phyloP scores from a whole-genome alignment of 768 basidiomycete genomes.

The Coprinopsis strossmayeri region DNA sequence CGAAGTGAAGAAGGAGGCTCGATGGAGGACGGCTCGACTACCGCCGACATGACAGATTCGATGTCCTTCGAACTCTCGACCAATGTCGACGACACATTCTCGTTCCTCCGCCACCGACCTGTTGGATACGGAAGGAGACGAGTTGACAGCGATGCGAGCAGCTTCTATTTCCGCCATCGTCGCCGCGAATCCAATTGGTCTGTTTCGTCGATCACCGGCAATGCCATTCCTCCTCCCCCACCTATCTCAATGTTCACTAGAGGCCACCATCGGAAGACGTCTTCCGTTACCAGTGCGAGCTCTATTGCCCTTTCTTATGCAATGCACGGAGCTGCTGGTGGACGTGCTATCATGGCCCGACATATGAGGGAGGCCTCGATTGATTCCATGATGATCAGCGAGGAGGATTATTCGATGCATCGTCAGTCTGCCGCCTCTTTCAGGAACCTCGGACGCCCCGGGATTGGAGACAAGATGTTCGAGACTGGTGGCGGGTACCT shows the following conservation, averaged over 20 bases:
- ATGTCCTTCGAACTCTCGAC: slow-evolving; percentile 31
- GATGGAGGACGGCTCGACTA: background rate
- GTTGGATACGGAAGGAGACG: slow-evolving; percentile 30
- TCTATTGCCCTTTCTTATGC: slow-evolving; percentile 55
- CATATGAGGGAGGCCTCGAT: slow-evolving; percentile 51
- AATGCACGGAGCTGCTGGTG: slow-evolving; percentile 43
- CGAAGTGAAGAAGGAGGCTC: background rate
- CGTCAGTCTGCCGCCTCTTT: slow-evolving; percentile 31
- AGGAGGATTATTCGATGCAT: background rate
- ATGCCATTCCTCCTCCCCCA: slow-evolving; percentile 55
- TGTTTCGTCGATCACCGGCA: slow-evolving; percentile 23
- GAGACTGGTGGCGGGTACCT: slow-evolving; percentile 54
- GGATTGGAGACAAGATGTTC: slow-evolving; percentile 86
- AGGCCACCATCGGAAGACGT: slow-evolving; percentile 38
- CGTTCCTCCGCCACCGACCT: slow-evolving; percentile 39
- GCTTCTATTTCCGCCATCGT: slow-evolving; percentile 59
- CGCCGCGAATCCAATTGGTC: slow-evolving; percentile 57
- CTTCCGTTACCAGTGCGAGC: slow-evolving; percentile 35
- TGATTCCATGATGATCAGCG: slow-evolving; percentile 62
- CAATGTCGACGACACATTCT: slow-evolving; percentile 70
- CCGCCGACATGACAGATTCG: background rate
- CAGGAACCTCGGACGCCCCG: slow-evolving; percentile 57
- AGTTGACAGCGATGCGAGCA: slow-evolving; percentile 71
- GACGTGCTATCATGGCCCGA: slow-evolving; percentile 53
- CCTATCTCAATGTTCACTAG: slow-evolving; percentile 75